These are phyloP conservation scores for Amaranthus cruentus DNA, from an alignment of 148 eudicot genomes.

Conservation along the genomic window DNA sequence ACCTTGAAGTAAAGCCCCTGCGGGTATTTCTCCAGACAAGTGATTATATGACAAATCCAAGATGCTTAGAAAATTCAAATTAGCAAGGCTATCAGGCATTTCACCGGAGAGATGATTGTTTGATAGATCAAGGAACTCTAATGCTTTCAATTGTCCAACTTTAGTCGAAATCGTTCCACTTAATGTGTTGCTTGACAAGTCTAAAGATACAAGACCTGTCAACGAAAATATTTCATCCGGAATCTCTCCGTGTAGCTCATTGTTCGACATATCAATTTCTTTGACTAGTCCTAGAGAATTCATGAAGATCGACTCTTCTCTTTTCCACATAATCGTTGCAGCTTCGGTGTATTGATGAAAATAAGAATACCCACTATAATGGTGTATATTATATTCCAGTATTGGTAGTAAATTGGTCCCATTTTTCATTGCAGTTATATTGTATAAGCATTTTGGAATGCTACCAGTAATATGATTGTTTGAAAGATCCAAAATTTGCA, in stretches of 20 bases:
- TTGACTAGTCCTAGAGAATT: not conserved
- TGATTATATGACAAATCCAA: slow-evolving; percentile 10
- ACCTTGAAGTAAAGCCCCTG: slow-evolving; percentile 11
- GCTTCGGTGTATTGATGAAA: not conserved
- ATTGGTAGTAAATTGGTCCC: not conserved
- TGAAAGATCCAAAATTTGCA: slow-evolving; percentile 15
- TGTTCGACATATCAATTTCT: slow-evolving; percentile 11
- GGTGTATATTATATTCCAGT: not conserved
- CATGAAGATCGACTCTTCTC: not conserved
- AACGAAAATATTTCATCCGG: slow-evolving; percentile 7
- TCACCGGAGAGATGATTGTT: slow-evolving; percentile 13
- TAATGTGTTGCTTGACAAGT: slow-evolving; percentile 15
- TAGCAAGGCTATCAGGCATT: slow-evolving; percentile 11
- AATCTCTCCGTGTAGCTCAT: slow-evolving; percentile 9
- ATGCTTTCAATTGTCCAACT: slow-evolving; percentile 1
- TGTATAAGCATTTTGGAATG: slow-evolving; percentile 4
- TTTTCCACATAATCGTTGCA: slow-evolving; percentile 8
- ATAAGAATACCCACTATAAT: not conserved
- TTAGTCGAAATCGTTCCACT: slow-evolving; percentile 2
- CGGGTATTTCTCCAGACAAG: slow-evolving; percentile 10
- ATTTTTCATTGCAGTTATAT: not conserved
- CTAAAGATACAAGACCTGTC: not conserved
- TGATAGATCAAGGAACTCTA: slow-evolving; percentile 13
- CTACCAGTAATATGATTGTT: not conserved
- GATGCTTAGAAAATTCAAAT: not conserved